Conservation (phyloP, 352 stramenopile species). For the Globisporangium megalacanthum region DNA sequence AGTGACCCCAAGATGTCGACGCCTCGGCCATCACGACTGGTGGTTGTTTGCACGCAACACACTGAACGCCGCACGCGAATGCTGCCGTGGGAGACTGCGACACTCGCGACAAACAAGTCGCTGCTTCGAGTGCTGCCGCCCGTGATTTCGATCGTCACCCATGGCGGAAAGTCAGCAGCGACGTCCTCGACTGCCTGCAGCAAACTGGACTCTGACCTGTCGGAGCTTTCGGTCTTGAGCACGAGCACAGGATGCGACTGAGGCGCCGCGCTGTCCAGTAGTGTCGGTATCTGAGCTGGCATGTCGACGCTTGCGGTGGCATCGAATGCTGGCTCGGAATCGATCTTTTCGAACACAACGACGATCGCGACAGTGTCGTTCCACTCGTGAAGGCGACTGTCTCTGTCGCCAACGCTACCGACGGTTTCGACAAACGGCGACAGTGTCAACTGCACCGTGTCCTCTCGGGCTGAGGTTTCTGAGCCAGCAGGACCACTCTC, state of each 20-base stretch:
- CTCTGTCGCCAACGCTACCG: not conserved
- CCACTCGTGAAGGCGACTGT: not conserved
- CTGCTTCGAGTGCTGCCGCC: not conserved
- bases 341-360: not conserved
- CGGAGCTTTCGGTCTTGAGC: not conserved
- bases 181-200: not conserved
- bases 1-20: constrained; percentile 7
- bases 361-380: not conserved
- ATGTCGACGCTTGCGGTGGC: no score
- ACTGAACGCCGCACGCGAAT: constrained; percentile 6
- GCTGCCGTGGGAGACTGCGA: constrained; percentile 4
- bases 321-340: no score
- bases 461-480: not conserved
- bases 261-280: no score
- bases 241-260: not conserved
- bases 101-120: constrained; percentile 4
- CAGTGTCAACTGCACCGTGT: constrained; percentile 4
- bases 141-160: not conserved
- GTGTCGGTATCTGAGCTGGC: no score
- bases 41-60: constrained; percentile 11
- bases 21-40: not conserved
- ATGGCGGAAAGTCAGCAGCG: not conserved
- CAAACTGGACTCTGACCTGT: not conserved
- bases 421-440: not conserved
- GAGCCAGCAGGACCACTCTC: not conserved